Base-by-base conservation (phyloP, 257 asterid species). In the Solanum virginianum region DNA sequence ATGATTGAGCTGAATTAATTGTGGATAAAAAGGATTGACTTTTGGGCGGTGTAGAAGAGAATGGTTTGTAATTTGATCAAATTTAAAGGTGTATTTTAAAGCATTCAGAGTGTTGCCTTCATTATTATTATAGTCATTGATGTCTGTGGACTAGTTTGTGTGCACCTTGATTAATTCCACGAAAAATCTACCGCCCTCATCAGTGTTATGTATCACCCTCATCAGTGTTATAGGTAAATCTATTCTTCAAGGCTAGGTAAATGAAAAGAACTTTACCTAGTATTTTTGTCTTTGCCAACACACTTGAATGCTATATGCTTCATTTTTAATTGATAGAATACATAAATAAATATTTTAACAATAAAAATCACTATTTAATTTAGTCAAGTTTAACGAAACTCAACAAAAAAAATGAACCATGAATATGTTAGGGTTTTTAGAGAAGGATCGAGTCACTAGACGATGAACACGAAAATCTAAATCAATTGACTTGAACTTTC, bases 181-280 rank as follows among this genome's bases (percentile, higher is more conserved):
- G 29, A 2, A 29, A 1, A 20, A 59, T 4, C 1, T 57, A 6
- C 0, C n/a, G 3, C 0, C 12, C 9, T 2, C 24, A 18, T 1
- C 5, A 3, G 0, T 3, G 20, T 18, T 24, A 57, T 20, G 26
- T 57, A 57, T 0, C 24, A 29, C 0, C 12, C 9, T 2, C 24
- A 17, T 1, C 5, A 8, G 0, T 3, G 18, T 17, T 24, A 57
- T 20, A 18, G 11, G 24, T 57, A 57, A 4, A 12, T 57, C 6
- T 57, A 20, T 57, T 1, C 65, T 4, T 8, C 3, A 59, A 1
- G 26, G 1, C 29, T 59, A 59, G 0, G 0, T 20, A 20, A 9
- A 9, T 59, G 1, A 8, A 9, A 59, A 4, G 0, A 20, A 20
- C 41, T 9, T 59, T 29, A 59, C 14, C 26, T 59, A 20, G 7